Conservation (phyloP, 108 stramenopile species). For the Cyclotella choctawhatcheeana region DNA sequence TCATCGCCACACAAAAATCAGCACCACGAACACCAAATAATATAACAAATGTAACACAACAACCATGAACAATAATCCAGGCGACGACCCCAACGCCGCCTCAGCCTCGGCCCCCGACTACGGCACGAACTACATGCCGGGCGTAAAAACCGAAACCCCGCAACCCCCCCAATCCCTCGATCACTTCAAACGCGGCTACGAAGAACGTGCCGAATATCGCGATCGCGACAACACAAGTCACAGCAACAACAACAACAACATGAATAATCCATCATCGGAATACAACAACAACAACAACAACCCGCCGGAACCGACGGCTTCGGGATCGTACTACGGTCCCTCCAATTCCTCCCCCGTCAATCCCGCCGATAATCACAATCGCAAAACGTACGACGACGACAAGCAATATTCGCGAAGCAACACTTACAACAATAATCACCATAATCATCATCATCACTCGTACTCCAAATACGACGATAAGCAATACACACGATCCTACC, state of each 20-base stretch:
- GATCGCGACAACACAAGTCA: conserved; percentile 56
- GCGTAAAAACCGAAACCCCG: conserved; percentile 8
- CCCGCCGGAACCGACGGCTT: background rate
- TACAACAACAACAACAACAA: too few relatives aligned
- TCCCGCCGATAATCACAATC: conserved; percentile 5
- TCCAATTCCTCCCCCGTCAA: background rate
- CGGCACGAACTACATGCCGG: conserved; percentile 64
- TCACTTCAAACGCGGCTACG: conserved; percentile 86
- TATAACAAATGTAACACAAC: conserved; percentile 2
- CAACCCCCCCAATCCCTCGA: conserved; percentile 74
- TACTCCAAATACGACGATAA: conserved; percentile 53
- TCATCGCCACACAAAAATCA: too few relatives aligned
- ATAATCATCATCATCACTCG: too few relatives aligned
- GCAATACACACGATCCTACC: conserved; percentile 32
- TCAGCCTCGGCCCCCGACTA: conserved; percentile 43
- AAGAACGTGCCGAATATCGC: conserved; percentile 64
- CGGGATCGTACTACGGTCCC: conserved; percentile 6
- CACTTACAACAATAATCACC: too few relatives aligned
- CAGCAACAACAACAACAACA: too few relatives aligned
- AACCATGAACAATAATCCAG: background rate
- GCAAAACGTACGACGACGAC: conserved; percentile 20
- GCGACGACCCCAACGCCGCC: background rate
- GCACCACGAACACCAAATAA: too few relatives aligned
- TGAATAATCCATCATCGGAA: too few relatives aligned
- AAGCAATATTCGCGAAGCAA: conserved; percentile 16